Evolutionary conservation across 169 alveolate species (phyloP), one percentile per base, ranked within the genome.

Genomic region (Babesia bigemina): DNA sequence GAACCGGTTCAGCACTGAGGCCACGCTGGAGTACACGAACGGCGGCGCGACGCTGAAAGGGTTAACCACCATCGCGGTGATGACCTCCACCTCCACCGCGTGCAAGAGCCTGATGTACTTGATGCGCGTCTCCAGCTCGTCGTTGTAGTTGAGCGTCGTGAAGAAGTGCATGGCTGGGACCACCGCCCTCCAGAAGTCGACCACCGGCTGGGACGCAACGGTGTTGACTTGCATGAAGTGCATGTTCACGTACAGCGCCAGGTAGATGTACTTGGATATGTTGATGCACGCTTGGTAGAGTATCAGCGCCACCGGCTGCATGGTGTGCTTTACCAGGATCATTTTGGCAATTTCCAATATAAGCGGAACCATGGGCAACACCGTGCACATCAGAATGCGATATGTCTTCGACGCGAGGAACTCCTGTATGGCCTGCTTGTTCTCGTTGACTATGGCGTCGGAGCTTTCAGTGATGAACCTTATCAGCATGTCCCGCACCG

Each of bases 41-140:
- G 70, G 81, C 14, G 81, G 81, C 36, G 72, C 70, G 12, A 71
- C 42, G 61, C 81, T 71, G 72, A 56, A 71, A 4, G 71, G 63
- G n/a, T 58, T 60, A 2, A 71, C 63, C 56, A 71, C 81, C 45
- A 71, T 14, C 19, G 60, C 61, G 39, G 63, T 71, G 29, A 19
- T 12, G 26, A 63, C 21, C 8, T 71, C 81, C 17, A 71, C 33
- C n/a, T 72, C 47, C 24, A 71, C 72, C 17, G 81, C 70, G 39
- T 60, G 76, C n/a, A 67, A 36, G 21, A 67, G n/a, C 65, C 76
- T n/a, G 16, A 67, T 56, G 39, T 67, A 52, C 56, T 36, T 50
- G 53, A 67, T 44, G 11, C 76, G 63, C 29, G 57, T 67, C 17
- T 55, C 76, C 8, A 67, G 28, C n/a, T 67, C 76, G 39, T 67